A percentile compares a stretch with the other conserved stretches of the same genome.
phyloP scores from a whole-genome alignment of 2,329 filamentous ascomycete genomes.

The Penicillium crustosum region DNA sequence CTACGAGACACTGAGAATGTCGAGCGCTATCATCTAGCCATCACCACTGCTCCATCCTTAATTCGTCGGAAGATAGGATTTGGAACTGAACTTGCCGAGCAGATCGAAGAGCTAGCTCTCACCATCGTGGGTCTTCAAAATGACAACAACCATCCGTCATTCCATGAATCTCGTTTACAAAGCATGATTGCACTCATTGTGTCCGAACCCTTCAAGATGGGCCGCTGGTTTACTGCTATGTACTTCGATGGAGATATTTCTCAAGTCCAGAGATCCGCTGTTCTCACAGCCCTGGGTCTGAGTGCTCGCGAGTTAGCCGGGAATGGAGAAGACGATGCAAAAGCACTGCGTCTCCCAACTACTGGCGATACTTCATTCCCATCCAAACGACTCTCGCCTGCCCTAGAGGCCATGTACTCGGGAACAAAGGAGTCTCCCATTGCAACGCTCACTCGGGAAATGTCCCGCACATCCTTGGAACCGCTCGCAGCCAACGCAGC shows the following conservation, averaged over 20 bases:
- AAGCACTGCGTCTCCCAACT: slow-evolving; percentile 33
- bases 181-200: slow-evolving; percentile 79
- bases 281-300: slow-evolving; percentile 79
- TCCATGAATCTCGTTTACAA: slow-evolving; percentile 72
- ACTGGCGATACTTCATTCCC: slow-evolving; percentile 62
- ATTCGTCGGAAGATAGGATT: slow-evolving; percentile 88
- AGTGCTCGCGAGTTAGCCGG: slow-evolving; percentile 83
- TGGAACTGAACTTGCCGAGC: slow-evolving; percentile 81
- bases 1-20: slow-evolving; percentile 80
- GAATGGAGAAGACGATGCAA: slow-evolving; percentile 58
- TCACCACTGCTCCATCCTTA: slow-evolving; percentile 72
- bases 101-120: slow-evolving; percentile 76
- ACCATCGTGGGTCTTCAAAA: slow-evolving; percentile 79
- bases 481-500: slow-evolving; percentile 81
- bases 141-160: slow-evolving; percentile 76
- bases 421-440: slow-evolving; percentile 55
- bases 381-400: slow-evolving; percentile 73
- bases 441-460: slow-evolving; percentile 63
- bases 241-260: slow-evolving; percentile 95
- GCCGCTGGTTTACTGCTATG: slow-evolving; percentile 76
- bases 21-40: slow-evolving; percentile 76
- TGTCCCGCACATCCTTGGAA: slow-evolving; percentile 72
- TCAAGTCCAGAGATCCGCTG: slow-evolving; percentile 74
- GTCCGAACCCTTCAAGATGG: slow-evolving; percentile 73
- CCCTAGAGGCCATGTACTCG: slow-evolving; percentile 70